These are phyloP conservation scores for Posidonia oceanica DNA, from an alignment of 116 monocot species.

Conservation along the genomic window DNA sequence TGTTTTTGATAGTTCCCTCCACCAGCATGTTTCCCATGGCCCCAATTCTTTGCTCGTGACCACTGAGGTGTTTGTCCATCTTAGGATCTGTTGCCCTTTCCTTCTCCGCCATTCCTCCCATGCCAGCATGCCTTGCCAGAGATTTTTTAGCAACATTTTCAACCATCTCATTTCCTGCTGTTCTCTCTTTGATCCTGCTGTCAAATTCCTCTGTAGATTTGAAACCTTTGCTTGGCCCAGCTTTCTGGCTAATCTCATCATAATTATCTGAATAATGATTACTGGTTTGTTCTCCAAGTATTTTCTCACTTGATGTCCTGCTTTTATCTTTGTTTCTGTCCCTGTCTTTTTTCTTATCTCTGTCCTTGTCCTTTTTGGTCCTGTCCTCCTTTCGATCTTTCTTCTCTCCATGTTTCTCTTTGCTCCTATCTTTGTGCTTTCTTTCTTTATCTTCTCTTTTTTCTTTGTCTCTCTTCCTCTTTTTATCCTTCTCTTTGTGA, in stretches of 20 bases:
- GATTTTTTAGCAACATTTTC: background rate
- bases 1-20: background rate
- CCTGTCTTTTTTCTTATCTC: slow-evolving; percentile 28
- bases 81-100: background rate
- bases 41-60: slow-evolving; percentile 1
- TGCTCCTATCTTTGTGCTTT: slow-evolving; percentile 26
- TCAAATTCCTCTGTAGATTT: slow-evolving; percentile 20
- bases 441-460: slow-evolving; percentile 31
- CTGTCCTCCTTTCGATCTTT: slow-evolving; percentile 41
- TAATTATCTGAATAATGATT: slow-evolving; percentile 13
- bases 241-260: slow-evolving; percentile 9
- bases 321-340: slow-evolving; percentile 29
- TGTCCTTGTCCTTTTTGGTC: slow-evolving; percentile 20
- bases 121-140: background rate
- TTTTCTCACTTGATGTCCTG: slow-evolving; percentile 16
- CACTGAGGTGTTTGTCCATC: background rate
- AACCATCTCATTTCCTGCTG: background rate
- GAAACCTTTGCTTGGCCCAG: slow-evolving; percentile 11
- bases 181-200: slow-evolving; percentile 6
- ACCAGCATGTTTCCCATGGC: background rate
- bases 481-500: slow-evolving; percentile 13
- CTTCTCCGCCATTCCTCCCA: too few species aligned
- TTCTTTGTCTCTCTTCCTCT: slow-evolving; percentile 18
- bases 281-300: slow-evolving; percentile 9
- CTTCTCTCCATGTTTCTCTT: slow-evolving; percentile 43